Conservation (phyloP, 2,329 filamentous ascomycete genomes). For the Aspergillus calidoustus region DNA sequence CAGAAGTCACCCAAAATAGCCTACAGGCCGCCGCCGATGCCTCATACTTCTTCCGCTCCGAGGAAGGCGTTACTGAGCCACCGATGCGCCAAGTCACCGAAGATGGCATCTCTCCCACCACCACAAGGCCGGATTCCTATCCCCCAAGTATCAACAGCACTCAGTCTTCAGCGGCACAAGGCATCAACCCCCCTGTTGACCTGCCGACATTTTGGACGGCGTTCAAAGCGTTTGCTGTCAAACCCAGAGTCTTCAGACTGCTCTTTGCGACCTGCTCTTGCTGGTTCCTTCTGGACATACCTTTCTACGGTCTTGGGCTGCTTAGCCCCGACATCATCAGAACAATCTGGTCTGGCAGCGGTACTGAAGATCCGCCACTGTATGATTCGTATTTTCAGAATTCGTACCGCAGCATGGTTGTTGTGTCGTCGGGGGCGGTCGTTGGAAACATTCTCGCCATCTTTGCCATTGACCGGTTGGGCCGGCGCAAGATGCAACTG, state of each 20-base stretch:
- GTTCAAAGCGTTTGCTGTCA: conserved; percentile 33
- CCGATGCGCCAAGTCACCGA: conserved; percentile 7
- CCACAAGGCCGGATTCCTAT: conserved; percentile 6
- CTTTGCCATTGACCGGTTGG: conserved; percentile 35
- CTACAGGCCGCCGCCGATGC: conserved; percentile 22
- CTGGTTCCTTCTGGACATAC: conserved; percentile 57
- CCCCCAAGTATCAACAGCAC: background rate
- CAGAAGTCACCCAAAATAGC: conserved; percentile 53
- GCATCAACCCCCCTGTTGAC: background rate
- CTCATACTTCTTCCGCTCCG: conserved; percentile 17
- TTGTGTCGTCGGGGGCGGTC: conserved; percentile 40
- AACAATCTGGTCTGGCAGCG: conserved; percentile 28
- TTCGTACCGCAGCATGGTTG: conserved; percentile 32
- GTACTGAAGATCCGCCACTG: conserved; percentile 29
- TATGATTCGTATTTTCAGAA: conserved; percentile 30
- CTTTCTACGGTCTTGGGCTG: conserved; percentile 57
- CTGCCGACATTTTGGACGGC: conserved; percentile 18
- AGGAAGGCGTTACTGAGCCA: background rate
- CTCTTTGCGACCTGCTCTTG: conserved; percentile 47
- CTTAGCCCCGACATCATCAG: conserved; percentile 32
- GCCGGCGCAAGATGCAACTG: conserved; percentile 40
- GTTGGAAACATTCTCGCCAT: conserved; percentile 39
- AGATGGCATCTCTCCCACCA: conserved; percentile 7
- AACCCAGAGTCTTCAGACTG: conserved; percentile 31
- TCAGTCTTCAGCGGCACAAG: background rate